Evolutionary conservation across 2,329 filamentous ascomycete species (phyloP).

Genomic region (Colletotrichum endophyticum): DNA sequence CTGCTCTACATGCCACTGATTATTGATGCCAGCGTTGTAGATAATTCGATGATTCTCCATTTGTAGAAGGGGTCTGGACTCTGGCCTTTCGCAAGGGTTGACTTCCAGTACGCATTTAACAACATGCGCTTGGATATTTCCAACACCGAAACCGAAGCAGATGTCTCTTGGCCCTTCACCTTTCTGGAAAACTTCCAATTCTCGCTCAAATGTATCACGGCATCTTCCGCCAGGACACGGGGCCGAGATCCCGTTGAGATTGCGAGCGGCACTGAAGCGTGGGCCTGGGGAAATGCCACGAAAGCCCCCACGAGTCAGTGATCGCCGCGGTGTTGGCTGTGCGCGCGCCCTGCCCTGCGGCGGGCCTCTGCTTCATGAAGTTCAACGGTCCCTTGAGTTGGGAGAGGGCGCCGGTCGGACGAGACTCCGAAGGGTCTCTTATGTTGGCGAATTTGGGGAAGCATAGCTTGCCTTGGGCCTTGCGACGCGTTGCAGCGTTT

Average conservation of each 20-base stretch:
- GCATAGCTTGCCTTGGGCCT: not conserved
- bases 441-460: not conserved
- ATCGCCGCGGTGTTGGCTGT: not conserved
- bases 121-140: not conserved
- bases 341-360: not conserved
- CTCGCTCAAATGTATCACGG: not conserved
- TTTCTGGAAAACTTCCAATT: not conserved
- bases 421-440: not conserved
- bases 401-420: not conserved
- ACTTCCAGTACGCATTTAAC: not conserved
- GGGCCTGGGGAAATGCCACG: not conserved
- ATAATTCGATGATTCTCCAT: rapidly evolving
- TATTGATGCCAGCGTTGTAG: rapidly evolving
- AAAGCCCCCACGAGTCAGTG: not conserved
- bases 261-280: not conserved
- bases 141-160: not conserved
- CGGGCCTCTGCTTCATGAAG: not conserved
- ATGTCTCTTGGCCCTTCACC: not conserved
- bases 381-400: not conserved
- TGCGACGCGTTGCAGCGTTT: not conserved
- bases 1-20: rapidly evolving
- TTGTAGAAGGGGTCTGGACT: not conserved
- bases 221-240: not conserved
- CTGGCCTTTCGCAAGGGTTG: not conserved
- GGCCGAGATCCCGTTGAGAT: not conserved